phyloP scores from a whole-genome alignment of 331 rosid species.

The Stylosanthes scabra region DNA sequence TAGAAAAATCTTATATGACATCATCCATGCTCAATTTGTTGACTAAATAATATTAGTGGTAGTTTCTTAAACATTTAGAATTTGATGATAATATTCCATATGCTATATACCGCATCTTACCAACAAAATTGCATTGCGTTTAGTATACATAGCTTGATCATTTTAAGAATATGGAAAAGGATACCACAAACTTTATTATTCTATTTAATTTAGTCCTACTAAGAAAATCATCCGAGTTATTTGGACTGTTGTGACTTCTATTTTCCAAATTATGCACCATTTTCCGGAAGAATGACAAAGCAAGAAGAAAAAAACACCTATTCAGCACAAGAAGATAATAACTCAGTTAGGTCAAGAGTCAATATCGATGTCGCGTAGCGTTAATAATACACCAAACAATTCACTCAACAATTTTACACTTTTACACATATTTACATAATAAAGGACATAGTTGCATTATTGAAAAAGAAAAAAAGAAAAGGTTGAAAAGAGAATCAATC shows the following conservation, averaged over 20 bases:
- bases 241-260: slow-evolving; percentile 1
- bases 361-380: not conserved
- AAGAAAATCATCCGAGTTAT: slow-evolving; percentile 1
- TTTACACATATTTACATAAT: not conserved
- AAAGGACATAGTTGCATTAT: too few relatives aligned
- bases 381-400: not conserved
- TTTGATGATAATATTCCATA: not conserved
- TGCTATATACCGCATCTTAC: slow-evolving; percentile 16
- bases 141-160: slow-evolving; percentile 9
- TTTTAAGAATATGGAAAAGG: not conserved
- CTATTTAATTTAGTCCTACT: not conserved
- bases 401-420: not conserved
- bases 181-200: not conserved
- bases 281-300: slow-evolving; percentile 1
- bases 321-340: not conserved
- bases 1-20: not conserved
- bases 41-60: not conserved
- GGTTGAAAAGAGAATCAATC: not conserved
- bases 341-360: not conserved
- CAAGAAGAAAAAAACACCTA: not conserved
- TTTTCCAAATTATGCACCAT: not conserved
- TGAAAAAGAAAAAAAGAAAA: too few relatives aligned
- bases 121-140: not conserved
- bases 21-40: slow-evolving; percentile 2
- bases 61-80: not conserved